These are phyloP conservation scores for Backusella sp. DNA, from an alignment of 192 early-diverging fungal species.

Conservation along the genomic window DNA sequence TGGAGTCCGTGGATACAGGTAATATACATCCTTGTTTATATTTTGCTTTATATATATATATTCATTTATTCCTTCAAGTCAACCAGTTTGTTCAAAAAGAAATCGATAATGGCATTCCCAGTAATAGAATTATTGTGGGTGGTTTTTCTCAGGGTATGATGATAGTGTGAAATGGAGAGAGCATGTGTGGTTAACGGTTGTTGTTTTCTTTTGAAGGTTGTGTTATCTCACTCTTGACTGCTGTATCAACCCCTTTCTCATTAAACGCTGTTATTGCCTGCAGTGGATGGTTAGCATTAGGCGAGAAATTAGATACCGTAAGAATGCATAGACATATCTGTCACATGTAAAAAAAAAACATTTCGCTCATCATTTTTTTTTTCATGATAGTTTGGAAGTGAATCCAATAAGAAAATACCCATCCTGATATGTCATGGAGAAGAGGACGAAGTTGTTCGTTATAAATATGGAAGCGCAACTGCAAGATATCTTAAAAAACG, in stretches of 20 bases:
- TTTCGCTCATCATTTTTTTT: neutral
- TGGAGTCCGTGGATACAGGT: constrained; percentile 53
- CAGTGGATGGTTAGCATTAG: constrained; percentile 78
- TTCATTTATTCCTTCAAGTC: constrained; percentile 25
- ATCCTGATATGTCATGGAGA: constrained; percentile 86
- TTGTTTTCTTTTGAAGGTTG: neutral
- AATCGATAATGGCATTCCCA: constrained; percentile 72
- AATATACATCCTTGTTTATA: neutral
- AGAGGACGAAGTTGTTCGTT: constrained; percentile 69
- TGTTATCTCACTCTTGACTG: constrained; percentile 71
- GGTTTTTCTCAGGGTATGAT: constrained; percentile 85
- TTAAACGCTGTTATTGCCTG: constrained; percentile 69
- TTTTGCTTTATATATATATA: neutral
- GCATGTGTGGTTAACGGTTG: neutral
- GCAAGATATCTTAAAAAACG: constrained; percentile 56
- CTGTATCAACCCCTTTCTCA: constrained; percentile 63
- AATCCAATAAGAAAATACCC: constrained; percentile 66
- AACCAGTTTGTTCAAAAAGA: constrained; percentile 67
- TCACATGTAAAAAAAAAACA: neutral
- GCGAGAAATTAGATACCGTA: constrained; percentile 43
- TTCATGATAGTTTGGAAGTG: constrained; percentile 39
- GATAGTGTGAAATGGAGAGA: neutral
- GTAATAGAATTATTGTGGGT: constrained; percentile 86
- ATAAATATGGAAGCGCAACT: constrained; percentile 68
- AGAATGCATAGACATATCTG: neutral